Evolutionary conservation across 495 filamentous ascomycete species (phyloP).

Genomic region (Xylaria castorea): DNA sequence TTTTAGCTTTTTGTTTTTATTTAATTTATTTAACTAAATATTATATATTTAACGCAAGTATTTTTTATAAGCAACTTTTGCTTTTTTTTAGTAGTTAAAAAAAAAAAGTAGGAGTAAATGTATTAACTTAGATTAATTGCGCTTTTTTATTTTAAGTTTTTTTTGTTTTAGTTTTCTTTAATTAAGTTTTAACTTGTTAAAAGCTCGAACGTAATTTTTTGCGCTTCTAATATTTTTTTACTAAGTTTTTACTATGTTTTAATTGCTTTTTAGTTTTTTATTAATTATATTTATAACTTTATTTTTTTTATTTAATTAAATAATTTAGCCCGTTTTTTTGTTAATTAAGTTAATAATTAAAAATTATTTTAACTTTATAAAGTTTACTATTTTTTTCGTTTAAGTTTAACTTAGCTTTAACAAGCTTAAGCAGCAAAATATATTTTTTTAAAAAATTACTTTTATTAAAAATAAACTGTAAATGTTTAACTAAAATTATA

Average conservation of each 20-base stretch:
- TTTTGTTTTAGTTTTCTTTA: too few relatives aligned
- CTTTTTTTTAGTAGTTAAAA: too few relatives aligned
- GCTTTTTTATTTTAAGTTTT: too few relatives aligned
- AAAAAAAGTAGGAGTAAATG: too few relatives aligned
- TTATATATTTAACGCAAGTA: too few relatives aligned
- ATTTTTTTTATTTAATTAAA: conserved; percentile 3
- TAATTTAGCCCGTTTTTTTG: neutral
- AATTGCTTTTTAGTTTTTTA: neutral
- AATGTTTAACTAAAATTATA: neutral
- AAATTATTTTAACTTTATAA: neutral
- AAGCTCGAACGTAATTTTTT: neutral
- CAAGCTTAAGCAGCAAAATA: neutral
- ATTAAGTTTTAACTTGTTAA: too few relatives aligned
- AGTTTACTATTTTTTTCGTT: too few relatives aligned
- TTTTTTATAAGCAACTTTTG: too few relatives aligned
- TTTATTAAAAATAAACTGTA: neutral
- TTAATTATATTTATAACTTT: neutral
- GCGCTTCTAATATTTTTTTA: neutral
- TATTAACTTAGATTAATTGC: too few relatives aligned
- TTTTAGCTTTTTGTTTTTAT: too few relatives aligned
- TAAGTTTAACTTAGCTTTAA: too few relatives aligned
- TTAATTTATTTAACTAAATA: too few relatives aligned
- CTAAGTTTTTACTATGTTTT: neutral
- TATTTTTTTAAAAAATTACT: neutral
- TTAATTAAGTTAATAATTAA: neutral